Conservation (phyloP, 2,329 filamentous ascomycete genomes). For the Apiospora rasikravindrae region DNA sequence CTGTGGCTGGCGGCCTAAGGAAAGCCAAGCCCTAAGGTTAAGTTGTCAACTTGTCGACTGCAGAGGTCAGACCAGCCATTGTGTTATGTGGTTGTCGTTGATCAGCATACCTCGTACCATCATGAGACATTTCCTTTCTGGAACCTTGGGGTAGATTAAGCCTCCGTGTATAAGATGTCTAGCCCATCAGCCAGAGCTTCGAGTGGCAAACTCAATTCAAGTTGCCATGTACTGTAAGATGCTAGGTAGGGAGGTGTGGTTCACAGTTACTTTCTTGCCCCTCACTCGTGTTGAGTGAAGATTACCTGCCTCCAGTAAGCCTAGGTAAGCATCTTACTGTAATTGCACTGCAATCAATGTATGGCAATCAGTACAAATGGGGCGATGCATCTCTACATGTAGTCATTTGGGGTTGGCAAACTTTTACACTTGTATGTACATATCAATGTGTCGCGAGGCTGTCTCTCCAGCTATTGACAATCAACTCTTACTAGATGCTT, state of each 20-base stretch:
- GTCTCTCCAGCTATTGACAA: not conserved
- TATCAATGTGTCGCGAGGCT: not conserved
- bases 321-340: not conserved
- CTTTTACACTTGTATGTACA: not conserved
- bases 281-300: not conserved
- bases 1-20: conserved; percentile 3
- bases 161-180: not conserved
- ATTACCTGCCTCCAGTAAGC: not conserved
- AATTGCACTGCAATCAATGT: not conserved
- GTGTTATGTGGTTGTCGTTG: not conserved
- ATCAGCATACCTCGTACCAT: not conserved
- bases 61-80: conserved; percentile 5
- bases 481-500: not conserved
- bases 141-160: conserved; percentile 13
- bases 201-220: conserved; percentile 7
- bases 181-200: not conserved
- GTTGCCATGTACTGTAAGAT: not conserved
- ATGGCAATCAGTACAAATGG: not conserved
- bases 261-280: not conserved
- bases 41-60: not conserved
- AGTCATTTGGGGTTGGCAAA: not conserved
- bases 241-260: not conserved
- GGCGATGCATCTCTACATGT: not conserved
- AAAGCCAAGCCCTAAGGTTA: conserved; percentile 1
- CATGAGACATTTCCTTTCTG: conserved; percentile 4